phyloP scores from a whole-genome alignment of 2,329 filamentous ascomycete species.

The Aspergillus latus region DNA sequence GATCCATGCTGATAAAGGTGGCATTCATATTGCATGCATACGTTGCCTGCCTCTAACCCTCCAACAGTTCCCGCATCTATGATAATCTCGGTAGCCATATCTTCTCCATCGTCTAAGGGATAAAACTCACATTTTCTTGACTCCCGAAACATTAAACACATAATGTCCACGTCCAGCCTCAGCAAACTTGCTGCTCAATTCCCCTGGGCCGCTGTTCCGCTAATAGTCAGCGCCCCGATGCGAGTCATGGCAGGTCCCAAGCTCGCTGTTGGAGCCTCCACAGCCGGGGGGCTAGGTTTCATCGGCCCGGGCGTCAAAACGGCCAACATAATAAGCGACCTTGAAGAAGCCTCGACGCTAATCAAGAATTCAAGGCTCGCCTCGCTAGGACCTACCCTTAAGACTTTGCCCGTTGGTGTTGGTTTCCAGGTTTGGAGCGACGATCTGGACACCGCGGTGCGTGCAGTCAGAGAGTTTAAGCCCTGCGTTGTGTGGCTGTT shows the following conservation, averaged over 20 bases:
- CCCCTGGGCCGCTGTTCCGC: constrained; percentile 60
- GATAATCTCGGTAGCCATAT: no score
- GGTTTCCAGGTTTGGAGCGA: constrained; percentile 45
- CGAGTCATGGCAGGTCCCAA: constrained; percentile 59
- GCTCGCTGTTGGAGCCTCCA: constrained; percentile 62
- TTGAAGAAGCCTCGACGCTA: constrained; percentile 33
- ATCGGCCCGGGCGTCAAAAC: constrained; percentile 56
- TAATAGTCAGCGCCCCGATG: constrained; percentile 70
- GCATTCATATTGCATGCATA: no score
- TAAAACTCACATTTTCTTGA: no score
- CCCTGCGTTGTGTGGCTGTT: constrained; percentile 48
- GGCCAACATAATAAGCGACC: constrained; percentile 30
- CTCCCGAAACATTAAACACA: no score
- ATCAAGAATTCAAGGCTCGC: constrained; percentile 18
- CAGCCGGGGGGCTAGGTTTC: constrained; percentile 57
- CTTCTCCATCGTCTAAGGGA: no score
- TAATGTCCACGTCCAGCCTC: no score
- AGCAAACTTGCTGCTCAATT: constrained; percentile 37
- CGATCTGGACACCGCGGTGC: constrained; percentile 32
- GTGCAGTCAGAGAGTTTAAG: constrained; percentile 33
- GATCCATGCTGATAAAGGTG: no score
- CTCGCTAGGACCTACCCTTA: constrained; percentile 3
- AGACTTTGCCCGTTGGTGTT: constrained; percentile 38
- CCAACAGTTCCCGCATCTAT: no score
- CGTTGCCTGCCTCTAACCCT: no score